Conservation (phyloP, 2,329 filamentous ascomycete species). For the Aspergillus sojae region DNA sequence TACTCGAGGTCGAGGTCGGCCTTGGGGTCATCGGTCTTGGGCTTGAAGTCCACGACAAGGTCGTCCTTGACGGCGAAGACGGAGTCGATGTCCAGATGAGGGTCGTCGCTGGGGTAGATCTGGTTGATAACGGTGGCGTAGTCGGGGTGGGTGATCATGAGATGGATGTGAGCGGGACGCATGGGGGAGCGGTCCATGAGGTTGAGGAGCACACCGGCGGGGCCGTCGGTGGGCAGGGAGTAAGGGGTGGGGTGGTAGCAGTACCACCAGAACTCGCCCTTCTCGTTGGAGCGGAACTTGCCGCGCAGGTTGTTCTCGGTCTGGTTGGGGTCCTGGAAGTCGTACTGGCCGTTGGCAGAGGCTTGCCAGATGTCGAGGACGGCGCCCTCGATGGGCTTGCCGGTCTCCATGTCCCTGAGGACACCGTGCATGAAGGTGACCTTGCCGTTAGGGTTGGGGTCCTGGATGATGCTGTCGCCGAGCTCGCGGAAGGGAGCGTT, state of each 20-base stretch:
- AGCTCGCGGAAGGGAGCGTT: slow-evolving; percentile 71
- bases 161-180: slow-evolving; percentile 64
- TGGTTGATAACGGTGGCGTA: slow-evolving; percentile 62
- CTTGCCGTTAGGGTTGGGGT: slow-evolving; percentile 59
- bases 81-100: slow-evolving; percentile 60
- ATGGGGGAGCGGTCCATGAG: slow-evolving; percentile 61
- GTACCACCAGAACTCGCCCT: slow-evolving; percentile 69
- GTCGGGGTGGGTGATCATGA: slow-evolving; percentile 58
- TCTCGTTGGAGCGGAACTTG: slow-evolving; percentile 71
- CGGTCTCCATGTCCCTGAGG: slow-evolving; percentile 66
- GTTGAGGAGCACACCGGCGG: slow-evolving; percentile 56
- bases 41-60: slow-evolving; percentile 60
- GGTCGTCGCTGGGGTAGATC: slow-evolving; percentile 62
- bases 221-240: slow-evolving; percentile 67
- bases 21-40: slow-evolving; percentile 53
- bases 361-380: slow-evolving; percentile 81
- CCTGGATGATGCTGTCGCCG: slow-evolving; percentile 68
- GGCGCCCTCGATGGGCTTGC: slow-evolving; percentile 66
- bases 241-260: slow-evolving; percentile 78
- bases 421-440: slow-evolving; percentile 70
- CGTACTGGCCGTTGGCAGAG: slow-evolving; percentile 74
- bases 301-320: slow-evolving; percentile 73
- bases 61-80: slow-evolving; percentile 66
- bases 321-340: slow-evolving; percentile 75
- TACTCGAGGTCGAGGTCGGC: slow-evolving; percentile 63